These are phyloP conservation scores for Sporothrix globosa DNA, from an alignment of 2,329 filamentous ascomycete genomes.

Conservation along the genomic window DNA sequence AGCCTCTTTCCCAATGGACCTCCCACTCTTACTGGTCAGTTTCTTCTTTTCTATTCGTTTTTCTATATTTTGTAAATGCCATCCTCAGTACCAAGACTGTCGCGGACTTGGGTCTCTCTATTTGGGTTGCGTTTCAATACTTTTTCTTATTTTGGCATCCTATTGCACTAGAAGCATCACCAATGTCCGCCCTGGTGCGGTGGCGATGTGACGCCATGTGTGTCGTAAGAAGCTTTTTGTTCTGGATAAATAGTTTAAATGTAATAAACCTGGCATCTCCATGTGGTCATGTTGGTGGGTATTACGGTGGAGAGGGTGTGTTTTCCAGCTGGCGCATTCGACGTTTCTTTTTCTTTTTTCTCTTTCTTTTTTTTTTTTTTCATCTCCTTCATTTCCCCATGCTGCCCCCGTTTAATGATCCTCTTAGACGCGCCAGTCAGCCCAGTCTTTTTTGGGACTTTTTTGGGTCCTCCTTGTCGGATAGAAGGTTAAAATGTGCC, in stretches of 20 bases:
- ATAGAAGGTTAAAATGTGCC: constrained; percentile 26
- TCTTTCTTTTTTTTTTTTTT: background rate
- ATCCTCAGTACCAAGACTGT: background rate
- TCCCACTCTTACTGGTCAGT: background rate
- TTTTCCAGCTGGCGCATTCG: too few species aligned
- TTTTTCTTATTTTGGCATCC: too few species aligned
- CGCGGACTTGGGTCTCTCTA: too few species aligned
- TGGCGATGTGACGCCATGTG: background rate
- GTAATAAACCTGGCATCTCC: background rate
- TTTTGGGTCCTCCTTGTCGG: background rate
- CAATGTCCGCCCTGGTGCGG: too few species aligned
- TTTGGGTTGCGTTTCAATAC: too few species aligned
- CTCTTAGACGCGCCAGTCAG: constrained; percentile 1
- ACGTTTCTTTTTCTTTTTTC: too few species aligned
- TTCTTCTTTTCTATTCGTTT: background rate
- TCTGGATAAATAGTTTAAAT: too few species aligned
- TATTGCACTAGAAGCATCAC: too few species aligned
- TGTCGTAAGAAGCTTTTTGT: background rate
- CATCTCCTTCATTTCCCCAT: background rate
- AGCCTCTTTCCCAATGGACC: background rate
- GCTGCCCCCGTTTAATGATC: background rate
- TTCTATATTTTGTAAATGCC: too few species aligned
- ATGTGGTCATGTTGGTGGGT: background rate
- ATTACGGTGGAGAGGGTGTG: too few species aligned
- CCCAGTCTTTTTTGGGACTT: background rate